Base-by-base conservation (phyloP, 2,329 filamentous ascomycete genomes). In the Fusarium continuum region DNA sequence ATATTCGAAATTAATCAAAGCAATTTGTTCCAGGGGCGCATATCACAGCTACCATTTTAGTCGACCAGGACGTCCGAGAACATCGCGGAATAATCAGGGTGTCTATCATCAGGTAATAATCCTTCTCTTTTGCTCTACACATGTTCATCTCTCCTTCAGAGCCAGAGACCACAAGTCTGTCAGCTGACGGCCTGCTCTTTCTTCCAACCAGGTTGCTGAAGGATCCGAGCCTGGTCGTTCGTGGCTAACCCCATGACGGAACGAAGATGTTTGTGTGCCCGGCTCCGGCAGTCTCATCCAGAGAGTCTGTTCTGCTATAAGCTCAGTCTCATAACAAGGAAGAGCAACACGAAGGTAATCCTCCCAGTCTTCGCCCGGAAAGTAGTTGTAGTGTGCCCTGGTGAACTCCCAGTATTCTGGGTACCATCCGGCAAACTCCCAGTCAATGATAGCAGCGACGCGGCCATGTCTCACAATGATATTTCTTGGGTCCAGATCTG, bases 371-470 rank as follows among this genome's bases (percentile, higher is more conserved):
- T 67, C 35, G 5, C 10, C n/a, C n/a, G n/a, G 39, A 17, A 61
- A 55, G 28, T 22, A 63, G 53, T 64, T 60, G 28, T 68, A 74
- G 55, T 73, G 65, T 38, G 67, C 68, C 64, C 68, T 74, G 11
- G 68, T 71, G 14, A 68, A 72, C 51, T 68, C 56, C 59, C 36
- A 61, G 31, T 60, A 61, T 6, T 44, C 51, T 0, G 62, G 59
- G 9, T 50, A 68, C 62, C 62, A 58, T 0, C 56, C 62, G 1
- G 52, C 32, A 5, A 3, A 55, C n/a, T 58, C 63, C 62, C 54
- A 67, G 8, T 66, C 62, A 3, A 66, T 1, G 1, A 62, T 6
- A 0, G 53, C 55, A 1, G 55, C 59, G 5, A 62, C 53, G 4
- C 29, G 32, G 3, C 56, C 51, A 6, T 53, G 54, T n/a, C 56